A percentile compares a stretch with the other conserved stretches of the same genome.
Evolutionary conservation across 2,329 filamentous ascomycete species (phyloP).

Genomic region (Exophiala mesophila): DNA sequence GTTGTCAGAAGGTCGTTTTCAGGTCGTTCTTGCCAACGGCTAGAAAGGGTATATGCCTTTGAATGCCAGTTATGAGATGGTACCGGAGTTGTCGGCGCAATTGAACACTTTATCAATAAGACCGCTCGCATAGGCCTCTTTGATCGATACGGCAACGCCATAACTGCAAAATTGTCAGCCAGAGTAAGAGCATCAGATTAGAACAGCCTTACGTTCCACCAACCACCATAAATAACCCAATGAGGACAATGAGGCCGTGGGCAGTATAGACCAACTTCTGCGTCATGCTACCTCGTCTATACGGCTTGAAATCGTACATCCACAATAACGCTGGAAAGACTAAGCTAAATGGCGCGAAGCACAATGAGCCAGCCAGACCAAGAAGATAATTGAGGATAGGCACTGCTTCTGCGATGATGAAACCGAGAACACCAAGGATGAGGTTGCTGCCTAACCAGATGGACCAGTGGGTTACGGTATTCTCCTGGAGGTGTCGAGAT

Average conservation of each 20-base stretch:
- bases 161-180: conserved; percentile 2
- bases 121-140: conserved; percentile 6
- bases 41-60: too few species aligned
- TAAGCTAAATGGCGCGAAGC: conserved; percentile 49
- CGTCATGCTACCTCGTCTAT: conserved; percentile 33
- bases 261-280: conserved; percentile 38
- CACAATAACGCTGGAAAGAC: conserved; percentile 48
- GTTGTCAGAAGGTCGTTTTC: too few species aligned
- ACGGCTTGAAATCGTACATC: conserved; percentile 42
- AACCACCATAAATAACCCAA: conserved; percentile 46
- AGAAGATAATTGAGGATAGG: conserved; percentile 54
- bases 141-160: conserved; percentile 13
- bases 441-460: conserved; percentile 47
- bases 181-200: too few species aligned
- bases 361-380: conserved; percentile 47
- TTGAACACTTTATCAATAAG: conserved; percentile 14
- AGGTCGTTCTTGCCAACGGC: too few species aligned
- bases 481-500: conserved; percentile 48
- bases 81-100: conserved; percentile 15
- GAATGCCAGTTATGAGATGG: background rate
- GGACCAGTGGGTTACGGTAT: conserved; percentile 48
- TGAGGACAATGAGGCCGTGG: conserved; percentile 40
- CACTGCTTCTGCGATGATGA: conserved; percentile 49
- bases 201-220: conserved; percentile 45
- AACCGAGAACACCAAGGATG: conserved; percentile 27